Evolutionary conservation across 306 rosid genomes (phyloP), one percentile per base, ranked within the genome.

Genomic region (Pterocarpus santalinus): DNA sequence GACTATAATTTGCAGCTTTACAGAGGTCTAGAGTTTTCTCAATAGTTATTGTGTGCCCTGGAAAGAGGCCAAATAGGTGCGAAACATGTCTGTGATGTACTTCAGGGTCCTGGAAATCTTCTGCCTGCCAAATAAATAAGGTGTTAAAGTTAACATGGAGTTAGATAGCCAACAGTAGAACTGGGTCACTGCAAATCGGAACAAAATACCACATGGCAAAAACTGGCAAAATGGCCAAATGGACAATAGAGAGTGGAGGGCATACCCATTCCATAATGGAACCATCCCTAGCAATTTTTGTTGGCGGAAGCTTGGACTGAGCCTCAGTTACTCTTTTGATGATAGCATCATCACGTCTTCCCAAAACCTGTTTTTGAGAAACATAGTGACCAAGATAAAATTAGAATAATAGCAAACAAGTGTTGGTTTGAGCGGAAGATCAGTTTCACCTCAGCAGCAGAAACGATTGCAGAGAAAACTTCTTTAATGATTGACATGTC

Each of bases 241-340:
- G 36, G 30, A 46, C 10, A 65, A 30, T 14, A 5, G 67, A 46
- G 63, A 41, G 62, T 33, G 55, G 17, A 81, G 58, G 11, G 12
- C 91, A 60, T 88, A 93, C 99, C 97, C 98, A 95, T 92, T 95
- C 97, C 97, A 93, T 89, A 69, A 95, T 80, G 77, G 94, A 85
- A 82, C 99, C 99, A 85, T 95, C 99, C 86, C 87, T 82, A 79
- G 97, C 88, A 82, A 91, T 84, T 85, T 85, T 95, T 5, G 88
- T 84, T 0, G 97, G 96, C 80, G 88, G 84, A 63, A 93, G 94
- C 87, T 84, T 87, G 53, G 92, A 63, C 89, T 84, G 97, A 86
- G 94, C 87, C 72, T 57, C 81, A 0, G 41, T 82, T 51, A 89
- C 97, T 78, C 86, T 91, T 71, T 55, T 85, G 81, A 92, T 74